A percentile compares a stretch with the other conserved stretches of the same genome.
phyloP scores from a whole-genome alignment of 2,329 filamentous ascomycete species.

The Cordyceps cicadae region DNA sequence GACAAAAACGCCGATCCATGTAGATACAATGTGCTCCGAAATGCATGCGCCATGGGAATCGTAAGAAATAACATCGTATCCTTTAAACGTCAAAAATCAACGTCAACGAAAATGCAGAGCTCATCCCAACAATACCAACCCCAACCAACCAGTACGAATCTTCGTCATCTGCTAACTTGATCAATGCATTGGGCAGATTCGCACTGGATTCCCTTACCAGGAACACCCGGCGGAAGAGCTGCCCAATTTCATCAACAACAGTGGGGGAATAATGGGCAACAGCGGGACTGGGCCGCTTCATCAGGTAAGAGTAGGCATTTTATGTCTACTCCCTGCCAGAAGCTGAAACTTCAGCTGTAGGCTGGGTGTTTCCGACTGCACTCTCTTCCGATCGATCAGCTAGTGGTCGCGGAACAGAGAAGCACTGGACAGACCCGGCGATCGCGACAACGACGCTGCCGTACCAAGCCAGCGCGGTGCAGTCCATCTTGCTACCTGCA shows the following conservation, averaged over 20 bases:
- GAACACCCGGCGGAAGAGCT: constrained; percentile 4
- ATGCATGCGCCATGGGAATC: constrained; percentile 11
- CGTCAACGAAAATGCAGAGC: background rate
- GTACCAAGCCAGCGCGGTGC: constrained; percentile 56
- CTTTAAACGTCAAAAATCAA: background rate
- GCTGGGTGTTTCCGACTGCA: constrained; percentile 15
- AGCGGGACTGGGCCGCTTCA: background rate
- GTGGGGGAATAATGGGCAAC: background rate
- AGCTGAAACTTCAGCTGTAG: constrained; percentile 24
- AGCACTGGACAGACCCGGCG: constrained; percentile 52
- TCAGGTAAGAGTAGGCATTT: background rate
- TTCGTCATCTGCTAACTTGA: constrained; percentile 3
- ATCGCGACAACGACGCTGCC: constrained; percentile 49
- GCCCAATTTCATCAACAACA: constrained; percentile 10
- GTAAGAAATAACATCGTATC: constrained; percentile 1
- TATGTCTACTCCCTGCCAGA: constrained; percentile 8
- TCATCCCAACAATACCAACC: background rate
- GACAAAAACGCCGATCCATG: constrained; percentile 7
- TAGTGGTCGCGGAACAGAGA: constrained; percentile 36
- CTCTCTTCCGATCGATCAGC: constrained; percentile 23
- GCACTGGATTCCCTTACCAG: constrained; percentile 7
- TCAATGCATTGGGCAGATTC: constrained; percentile 8
- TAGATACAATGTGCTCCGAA: constrained; percentile 8
- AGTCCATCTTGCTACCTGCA: constrained; percentile 49
- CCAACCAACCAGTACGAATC: background rate